phyloP scores from a whole-genome alignment of 345 rosid species.

The Gossypium arboreum region DNA sequence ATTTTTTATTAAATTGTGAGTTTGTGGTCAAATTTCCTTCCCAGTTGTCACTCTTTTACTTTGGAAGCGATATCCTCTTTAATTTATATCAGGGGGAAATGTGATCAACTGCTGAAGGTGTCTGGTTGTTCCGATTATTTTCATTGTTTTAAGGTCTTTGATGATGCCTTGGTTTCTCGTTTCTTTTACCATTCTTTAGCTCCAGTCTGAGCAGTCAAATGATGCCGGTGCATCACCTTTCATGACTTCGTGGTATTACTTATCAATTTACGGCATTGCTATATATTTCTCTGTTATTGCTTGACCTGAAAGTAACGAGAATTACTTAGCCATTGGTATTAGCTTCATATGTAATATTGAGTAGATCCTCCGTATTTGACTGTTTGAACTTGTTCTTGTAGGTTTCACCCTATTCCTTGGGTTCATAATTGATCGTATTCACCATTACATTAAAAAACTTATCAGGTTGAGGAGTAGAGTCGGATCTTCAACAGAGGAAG shows the following conservation, averaged over 20 bases:
- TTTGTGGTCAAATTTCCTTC: not conserved
- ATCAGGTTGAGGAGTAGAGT: slow-evolving; percentile 45
- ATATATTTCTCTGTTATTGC: not conserved
- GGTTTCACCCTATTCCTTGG: slow-evolving; percentile 87
- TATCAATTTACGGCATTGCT: not conserved
- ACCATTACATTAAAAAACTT: slow-evolving; percentile 71
- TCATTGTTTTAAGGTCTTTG: not conserved
- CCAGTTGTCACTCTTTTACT: not conserved
- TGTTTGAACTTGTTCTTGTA: slow-evolving; percentile 35
- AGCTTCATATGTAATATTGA: not conserved
- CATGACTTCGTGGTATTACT: not conserved
- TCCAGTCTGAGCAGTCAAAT: not conserved
- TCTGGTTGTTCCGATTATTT: not conserved
- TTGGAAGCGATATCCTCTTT: not conserved
- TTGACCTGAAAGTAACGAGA: not conserved
- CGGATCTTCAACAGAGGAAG: slow-evolving; percentile 64
- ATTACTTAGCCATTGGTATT: not conserved
- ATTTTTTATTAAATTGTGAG: not conserved
- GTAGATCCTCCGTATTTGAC: slow-evolving; percentile 2
- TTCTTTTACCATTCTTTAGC: not conserved
- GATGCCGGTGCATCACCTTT: slow-evolving; percentile 6
- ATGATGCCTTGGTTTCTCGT: not conserved
- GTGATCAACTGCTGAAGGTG: not conserved
- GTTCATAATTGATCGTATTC: slow-evolving; percentile 75
- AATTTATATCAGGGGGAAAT: not conserved